These are phyloP conservation scores for Leccinum incarnatum DNA, from an alignment of 768 basidiomycete genomes.

Conservation along the genomic window DNA sequence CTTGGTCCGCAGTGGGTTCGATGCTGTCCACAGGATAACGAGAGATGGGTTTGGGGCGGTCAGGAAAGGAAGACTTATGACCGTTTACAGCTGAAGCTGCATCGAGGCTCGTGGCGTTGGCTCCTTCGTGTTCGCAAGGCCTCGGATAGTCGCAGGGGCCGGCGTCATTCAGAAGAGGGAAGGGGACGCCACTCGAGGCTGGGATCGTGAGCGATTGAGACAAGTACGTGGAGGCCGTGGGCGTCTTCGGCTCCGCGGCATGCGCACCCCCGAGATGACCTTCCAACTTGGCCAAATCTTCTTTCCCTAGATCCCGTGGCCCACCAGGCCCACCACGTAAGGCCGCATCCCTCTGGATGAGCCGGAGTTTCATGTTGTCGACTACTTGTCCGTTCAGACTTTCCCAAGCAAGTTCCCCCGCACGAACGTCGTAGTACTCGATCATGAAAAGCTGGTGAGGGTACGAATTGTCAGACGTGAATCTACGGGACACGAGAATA, in stretches of 20 bases:
- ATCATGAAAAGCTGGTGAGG: conserved; percentile 45
- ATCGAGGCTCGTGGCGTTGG: conserved; percentile 10
- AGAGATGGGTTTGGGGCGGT: conserved; percentile 17
- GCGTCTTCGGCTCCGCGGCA: conserved; percentile 38
- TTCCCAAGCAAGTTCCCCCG: conserved; percentile 49
- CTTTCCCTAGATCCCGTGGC: conserved; percentile 28
- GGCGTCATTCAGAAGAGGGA: conserved; percentile 25
- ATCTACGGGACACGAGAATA: background rate
- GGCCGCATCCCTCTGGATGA: conserved; percentile 35
- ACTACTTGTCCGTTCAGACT: conserved; percentile 48
- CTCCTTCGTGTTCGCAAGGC: conserved; percentile 23
- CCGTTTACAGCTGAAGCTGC: conserved; percentile 8
- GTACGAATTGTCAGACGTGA: conserved; percentile 17
- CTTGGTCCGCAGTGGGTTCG: conserved; percentile 14
- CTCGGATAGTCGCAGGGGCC: conserved; percentile 17
- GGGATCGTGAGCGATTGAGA: conserved; percentile 29
- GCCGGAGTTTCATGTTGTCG: conserved; percentile 51
- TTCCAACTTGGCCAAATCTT: conserved; percentile 26
- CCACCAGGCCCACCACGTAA: conserved; percentile 20
- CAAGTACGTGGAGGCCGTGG: conserved; percentile 34
- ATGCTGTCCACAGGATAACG: conserved; percentile 18
- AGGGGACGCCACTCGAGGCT: conserved; percentile 23
- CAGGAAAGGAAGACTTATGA: conserved; percentile 14
- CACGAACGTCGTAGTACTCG: conserved; percentile 68
- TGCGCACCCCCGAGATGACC: conserved; percentile 30